phyloP scores from a whole-genome alignment of 2,329 filamentous ascomycete genomes.

The Neopestalotiopsis rosae region DNA sequence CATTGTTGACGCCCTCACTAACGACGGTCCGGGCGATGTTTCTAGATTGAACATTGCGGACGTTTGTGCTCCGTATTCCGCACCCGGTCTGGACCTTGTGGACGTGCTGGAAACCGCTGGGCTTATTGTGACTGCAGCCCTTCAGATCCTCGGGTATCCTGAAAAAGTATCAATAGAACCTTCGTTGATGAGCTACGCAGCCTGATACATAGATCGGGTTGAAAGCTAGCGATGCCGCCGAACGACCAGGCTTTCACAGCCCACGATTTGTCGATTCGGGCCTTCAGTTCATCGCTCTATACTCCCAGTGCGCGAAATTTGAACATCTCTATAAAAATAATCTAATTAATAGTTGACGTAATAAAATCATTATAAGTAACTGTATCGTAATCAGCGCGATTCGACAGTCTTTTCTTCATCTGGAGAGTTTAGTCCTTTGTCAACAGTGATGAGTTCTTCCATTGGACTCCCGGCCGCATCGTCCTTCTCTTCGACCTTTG shows the following conservation, averaged over 20 bases:
- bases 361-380: too few relatives aligned
- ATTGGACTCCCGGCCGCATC: background rate
- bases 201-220: background rate
- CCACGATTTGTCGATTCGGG: too few relatives aligned
- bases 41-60: conserved; percentile 12
- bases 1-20: conserved; percentile 11
- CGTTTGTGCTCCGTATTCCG: conserved; percentile 9
- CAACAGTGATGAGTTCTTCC: background rate
- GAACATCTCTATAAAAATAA: background rate
- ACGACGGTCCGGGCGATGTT: conserved; percentile 5
- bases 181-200: conserved; percentile 11
- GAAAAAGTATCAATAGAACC: conserved; percentile 15
- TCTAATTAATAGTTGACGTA: too few relatives aligned
- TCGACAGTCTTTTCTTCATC: background rate
- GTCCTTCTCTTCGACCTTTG: background rate
- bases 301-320: background rate
- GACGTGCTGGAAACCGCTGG: conserved; percentile 16
- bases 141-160: conserved; percentile 8
- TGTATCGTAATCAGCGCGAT: background rate
- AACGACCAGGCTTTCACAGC: too few relatives aligned
- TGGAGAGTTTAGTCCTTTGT: background rate
- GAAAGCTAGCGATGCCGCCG: background rate
- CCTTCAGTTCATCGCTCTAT: background rate
- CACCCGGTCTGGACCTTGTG: conserved; percentile 10
- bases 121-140: conserved; percentile 12